Evolutionary conservation across 2,329 filamentous ascomycete genomes (phyloP).

Genomic region (Pseudogymnoascus sp.): DNA sequence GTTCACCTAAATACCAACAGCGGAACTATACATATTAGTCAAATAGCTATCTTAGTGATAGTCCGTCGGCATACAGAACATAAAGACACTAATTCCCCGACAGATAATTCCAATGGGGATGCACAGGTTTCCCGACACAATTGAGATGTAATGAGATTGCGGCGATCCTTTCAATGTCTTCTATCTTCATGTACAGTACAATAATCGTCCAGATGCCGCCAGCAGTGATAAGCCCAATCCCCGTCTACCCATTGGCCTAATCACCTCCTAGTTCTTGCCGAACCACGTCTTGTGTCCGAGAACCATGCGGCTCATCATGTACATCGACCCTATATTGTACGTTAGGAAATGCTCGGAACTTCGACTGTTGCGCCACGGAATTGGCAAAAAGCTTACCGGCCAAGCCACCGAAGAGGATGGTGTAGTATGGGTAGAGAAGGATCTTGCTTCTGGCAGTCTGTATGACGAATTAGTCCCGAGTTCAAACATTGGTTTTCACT

Average conservation of each 20-base stretch:
- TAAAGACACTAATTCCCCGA: neutral
- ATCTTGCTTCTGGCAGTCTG: conserved; percentile 59
- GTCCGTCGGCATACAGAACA: neutral
- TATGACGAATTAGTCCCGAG: conserved; percentile 8
- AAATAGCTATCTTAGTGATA: neutral
- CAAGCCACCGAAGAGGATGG: conserved; percentile 55
- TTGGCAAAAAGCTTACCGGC: conserved; percentile 44
- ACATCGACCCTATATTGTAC: conserved; percentile 42
- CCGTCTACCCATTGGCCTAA: neutral
- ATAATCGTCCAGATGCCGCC: neutral
- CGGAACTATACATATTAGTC: neutral
- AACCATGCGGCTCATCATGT: conserved; percentile 67
- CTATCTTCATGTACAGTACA: conserved; percentile 14
- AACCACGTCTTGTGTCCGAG: conserved; percentile 77
- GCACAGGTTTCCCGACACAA: conserved; percentile 10
- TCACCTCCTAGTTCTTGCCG: conserved; percentile 41
- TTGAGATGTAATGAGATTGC: conserved; percentile 13
- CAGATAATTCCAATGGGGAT: neutral
- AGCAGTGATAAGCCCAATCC: neutral
- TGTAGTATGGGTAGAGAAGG: conserved; percentile 63
- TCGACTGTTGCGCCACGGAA: neutral
- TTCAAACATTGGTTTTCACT: conserved; percentile 8
- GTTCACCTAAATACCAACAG: neutral
- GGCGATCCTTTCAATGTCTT: conserved; percentile 15
- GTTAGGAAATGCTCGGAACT: neutral